Evolutionary conservation across 257 asterid species (phyloP), one percentile per base, ranked within the genome.

Genomic region (Prunella vulgaris): DNA sequence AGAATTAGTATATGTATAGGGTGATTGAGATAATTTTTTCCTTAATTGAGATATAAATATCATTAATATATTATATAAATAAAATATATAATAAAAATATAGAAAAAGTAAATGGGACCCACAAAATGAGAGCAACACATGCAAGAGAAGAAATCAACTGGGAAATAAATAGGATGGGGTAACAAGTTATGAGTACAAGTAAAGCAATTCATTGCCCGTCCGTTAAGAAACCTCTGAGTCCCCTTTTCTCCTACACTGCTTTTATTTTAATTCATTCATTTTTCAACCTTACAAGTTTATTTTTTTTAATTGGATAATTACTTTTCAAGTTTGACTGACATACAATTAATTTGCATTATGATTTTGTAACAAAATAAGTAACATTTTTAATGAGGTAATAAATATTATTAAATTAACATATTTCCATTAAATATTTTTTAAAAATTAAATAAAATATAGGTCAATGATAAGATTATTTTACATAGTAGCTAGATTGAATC

Each of bases 121-220:
- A 17, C 2, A 70, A 7, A n/a, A 8, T 1, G 77, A 77, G 37
- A 77, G 74, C 20, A 74, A 77, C 77, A 71, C 0, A 66, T 77
- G 77, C 77, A 77, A 66, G 74, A 59, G 76, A 42, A 62, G 78
- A 76, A 76, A 68, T 35, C 8, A 40, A 27, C 22, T 5, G 44
- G 48, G 37, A 68, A 22, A 17, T 14, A 13, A 59, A 17, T 42
- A 59, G 61, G 25, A 68, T 10, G 44, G 37, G 57, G 37, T 66
- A 60, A 80, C 6, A 77, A 70, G 51, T 56, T 44, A 79, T 70
- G 80, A 82, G 92, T 85, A 72, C 88, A 86, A 86, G 90, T 72
- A 78, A 88, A 84, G 90, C 69, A 81, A 83, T 70, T 75, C 64
- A 78, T 84, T 84, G 85, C 89, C 90, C 89, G 70, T 86, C 78